phyloP scores from a whole-genome alignment of 2,329 filamentous ascomycete genomes.

The Neonectria punicea region DNA sequence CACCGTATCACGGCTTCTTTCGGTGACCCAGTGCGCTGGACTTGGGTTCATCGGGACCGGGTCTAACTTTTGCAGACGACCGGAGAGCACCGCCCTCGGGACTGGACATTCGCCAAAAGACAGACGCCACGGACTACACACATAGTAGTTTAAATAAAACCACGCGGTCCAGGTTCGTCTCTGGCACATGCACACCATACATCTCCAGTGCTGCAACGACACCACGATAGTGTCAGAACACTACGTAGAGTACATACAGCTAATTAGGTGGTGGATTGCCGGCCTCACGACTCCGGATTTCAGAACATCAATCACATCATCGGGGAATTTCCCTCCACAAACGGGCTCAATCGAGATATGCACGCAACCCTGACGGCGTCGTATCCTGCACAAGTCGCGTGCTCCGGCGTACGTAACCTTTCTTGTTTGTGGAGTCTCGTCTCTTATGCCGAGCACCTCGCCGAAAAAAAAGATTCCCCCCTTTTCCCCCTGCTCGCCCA shows the following conservation, averaged over 20 bases:
- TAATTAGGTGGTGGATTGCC: background rate
- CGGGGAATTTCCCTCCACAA: constrained; percentile 28
- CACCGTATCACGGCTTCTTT: background rate
- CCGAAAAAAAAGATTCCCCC: constrained; percentile 4
- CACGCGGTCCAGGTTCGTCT: background rate
- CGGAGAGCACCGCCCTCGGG: constrained; percentile 22
- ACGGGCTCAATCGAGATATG: constrained; percentile 26
- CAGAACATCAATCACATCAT: constrained; percentile 34
- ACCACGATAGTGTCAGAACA: too few species aligned
- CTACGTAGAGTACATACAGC: too few species aligned
- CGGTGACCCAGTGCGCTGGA: background rate
- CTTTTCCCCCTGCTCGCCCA: background rate
- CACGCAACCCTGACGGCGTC: constrained; percentile 18
- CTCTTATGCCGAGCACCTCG: constrained; percentile 17
- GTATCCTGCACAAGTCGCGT: constrained; percentile 41
- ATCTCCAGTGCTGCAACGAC: too few species aligned
- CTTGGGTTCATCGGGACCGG: background rate
- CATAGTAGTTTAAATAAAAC: too few species aligned
- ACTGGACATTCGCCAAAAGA: constrained; percentile 35
- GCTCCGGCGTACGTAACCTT: constrained; percentile 22
- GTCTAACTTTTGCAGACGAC: background rate
- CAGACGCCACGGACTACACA: constrained; percentile 30
- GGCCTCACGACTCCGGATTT: background rate
- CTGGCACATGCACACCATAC: constrained; percentile 33
- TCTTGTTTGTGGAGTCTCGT: constrained; percentile 27